A percentile compares a stretch with the other conserved stretches of the same genome.
These are phyloP conservation scores for Conidiobolus incongruus DNA, from an alignment of 371 early-diverging fungal species.

Conservation along the genomic window DNA sequence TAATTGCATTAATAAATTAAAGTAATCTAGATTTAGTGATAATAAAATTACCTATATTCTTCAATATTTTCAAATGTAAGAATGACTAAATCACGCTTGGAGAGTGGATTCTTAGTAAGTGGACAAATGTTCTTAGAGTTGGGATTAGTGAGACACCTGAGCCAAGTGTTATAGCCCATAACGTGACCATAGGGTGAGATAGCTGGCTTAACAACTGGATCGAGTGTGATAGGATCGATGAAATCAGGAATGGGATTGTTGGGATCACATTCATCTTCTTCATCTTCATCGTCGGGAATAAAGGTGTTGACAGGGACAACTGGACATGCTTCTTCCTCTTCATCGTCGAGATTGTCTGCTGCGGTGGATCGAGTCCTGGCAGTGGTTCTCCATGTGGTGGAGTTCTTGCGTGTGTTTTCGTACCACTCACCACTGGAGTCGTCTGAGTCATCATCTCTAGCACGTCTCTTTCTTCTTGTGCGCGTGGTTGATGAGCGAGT, in stretches of 20 bases:
- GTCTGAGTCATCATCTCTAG: neutral
- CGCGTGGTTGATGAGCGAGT: too few species aligned
- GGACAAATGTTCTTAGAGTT: constrained; percentile 62
- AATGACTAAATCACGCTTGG: constrained; percentile 69
- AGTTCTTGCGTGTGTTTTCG: constrained; percentile 8
- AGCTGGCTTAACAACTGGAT: constrained; percentile 75
- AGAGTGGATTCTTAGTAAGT: constrained; percentile 74
- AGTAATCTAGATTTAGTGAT: neutral
- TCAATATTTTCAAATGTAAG: constrained; percentile 69
- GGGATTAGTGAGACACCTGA: constrained; percentile 61
- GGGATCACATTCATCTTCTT: constrained; percentile 8
- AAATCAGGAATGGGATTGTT: constrained; percentile 75
- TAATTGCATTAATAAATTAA: neutral
- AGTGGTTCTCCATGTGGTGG: constrained; percentile 12
- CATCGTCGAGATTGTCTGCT: constrained; percentile 19
- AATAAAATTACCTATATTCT: constrained; percentile 23
- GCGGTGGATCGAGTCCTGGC: constrained; percentile 18
- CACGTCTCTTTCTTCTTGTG: neutral
- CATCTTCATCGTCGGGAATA: constrained; percentile 6
- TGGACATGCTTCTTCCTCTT: constrained; percentile 4
- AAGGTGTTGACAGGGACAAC: constrained; percentile 1
- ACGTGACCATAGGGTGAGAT: constrained; percentile 92
- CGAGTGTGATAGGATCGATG: constrained; percentile 81
- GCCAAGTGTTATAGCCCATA: constrained; percentile 79
- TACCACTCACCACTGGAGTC: constrained; percentile 9